Base-by-base conservation (phyloP, 202 grass and related monocot genomes). In the Thinopyrum obtusiflorum region DNA sequence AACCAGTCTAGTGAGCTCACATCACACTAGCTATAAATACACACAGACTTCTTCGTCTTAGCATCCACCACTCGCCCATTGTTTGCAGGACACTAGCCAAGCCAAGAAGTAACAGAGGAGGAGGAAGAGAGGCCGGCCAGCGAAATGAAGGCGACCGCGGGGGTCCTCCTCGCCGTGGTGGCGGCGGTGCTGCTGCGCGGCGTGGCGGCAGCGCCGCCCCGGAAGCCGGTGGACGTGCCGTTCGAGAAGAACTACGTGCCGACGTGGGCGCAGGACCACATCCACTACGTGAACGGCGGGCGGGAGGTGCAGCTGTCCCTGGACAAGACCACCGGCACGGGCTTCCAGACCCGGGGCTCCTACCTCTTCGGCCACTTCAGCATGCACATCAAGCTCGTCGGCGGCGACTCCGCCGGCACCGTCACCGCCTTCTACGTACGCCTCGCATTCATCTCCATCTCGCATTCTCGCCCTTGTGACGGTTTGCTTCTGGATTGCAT, bases 381-480 rank as follows among this genome's bases (percentile, higher is more conserved):
- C 83, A 93, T 97, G 94, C 94, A 97, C 86, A 97, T 93, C 47
- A 97, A 97, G 79, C 86, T 97, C 82, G 94, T 97, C 78, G 82
- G 17, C 70, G 91, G 93, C 31, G 91, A 96, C 84, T 96, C 94
- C 3, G 91, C 91, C 69, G 91, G 94, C 60, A 97, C 94, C 6
- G 91, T 97, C 68, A 97, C 94, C 0, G 87, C 94, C 5, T 97
- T 97, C 78, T 97, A 93, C 85, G 93, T 93, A 92, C 62, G 87
- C 21, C 35, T 17, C 40, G 1, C 17, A 20, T 20, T 18, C 64
- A 70, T 36, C 67, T 13, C 18, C 37, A 17, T 72, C 40, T 21
- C 36, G 36, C 36, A 37, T 37, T 37, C 36, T 37, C 68, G 17
- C 9, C n/a, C 33, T 70, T 70, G 10, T 2, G 23, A 55, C 5